Percentiles rank a stretch among this genome's conserved stretches.
phyloP scores from a whole-genome alignment of 305 asterid genomes.

The Lippia alba region DNA sequence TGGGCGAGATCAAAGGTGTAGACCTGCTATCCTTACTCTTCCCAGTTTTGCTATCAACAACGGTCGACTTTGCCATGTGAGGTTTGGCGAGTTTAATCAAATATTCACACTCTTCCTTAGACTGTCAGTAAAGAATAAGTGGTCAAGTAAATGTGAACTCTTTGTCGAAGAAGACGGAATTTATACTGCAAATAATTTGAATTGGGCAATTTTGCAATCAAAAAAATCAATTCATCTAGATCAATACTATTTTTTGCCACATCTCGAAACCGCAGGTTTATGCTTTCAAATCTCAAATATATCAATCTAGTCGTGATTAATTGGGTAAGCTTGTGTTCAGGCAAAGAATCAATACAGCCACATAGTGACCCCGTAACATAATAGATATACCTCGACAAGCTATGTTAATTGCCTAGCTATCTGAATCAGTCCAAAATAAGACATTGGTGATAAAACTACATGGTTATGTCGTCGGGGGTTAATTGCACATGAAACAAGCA shows the following conservation, averaged over 20 bases:
- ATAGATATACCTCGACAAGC: too few relatives aligned
- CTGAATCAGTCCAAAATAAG: too few relatives aligned
- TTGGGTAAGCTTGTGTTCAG: neutral
- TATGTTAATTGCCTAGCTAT: too few relatives aligned
- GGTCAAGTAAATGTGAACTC: constrained; percentile 1
- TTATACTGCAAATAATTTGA: neutral
- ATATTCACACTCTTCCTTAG: constrained; percentile 64
- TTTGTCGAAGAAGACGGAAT: constrained; percentile 7
- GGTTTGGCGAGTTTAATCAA: constrained; percentile 61
- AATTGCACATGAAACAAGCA: too few relatives aligned
- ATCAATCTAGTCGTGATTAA: neutral
- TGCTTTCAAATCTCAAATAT: neutral
- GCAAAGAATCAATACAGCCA: too few relatives aligned
- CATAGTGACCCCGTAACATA: too few relatives aligned
- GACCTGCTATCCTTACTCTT: constrained; percentile 71
- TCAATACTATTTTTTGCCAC: constrained; percentile 37
- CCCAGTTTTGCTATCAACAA: constrained; percentile 65
- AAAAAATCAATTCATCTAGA: neutral
- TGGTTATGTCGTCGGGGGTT: too few relatives aligned
- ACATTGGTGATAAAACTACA: too few relatives aligned
- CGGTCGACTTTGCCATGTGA: constrained; percentile 64
- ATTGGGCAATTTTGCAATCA: neutral
- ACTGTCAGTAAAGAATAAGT: constrained; percentile 39
- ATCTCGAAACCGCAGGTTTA: neutral
- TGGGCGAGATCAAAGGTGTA: too few relatives aligned